Base-by-base conservation (phyloP, 225 moss, liverwort and hornwort genomes). In the Antitrichia curtipendula region DNA sequence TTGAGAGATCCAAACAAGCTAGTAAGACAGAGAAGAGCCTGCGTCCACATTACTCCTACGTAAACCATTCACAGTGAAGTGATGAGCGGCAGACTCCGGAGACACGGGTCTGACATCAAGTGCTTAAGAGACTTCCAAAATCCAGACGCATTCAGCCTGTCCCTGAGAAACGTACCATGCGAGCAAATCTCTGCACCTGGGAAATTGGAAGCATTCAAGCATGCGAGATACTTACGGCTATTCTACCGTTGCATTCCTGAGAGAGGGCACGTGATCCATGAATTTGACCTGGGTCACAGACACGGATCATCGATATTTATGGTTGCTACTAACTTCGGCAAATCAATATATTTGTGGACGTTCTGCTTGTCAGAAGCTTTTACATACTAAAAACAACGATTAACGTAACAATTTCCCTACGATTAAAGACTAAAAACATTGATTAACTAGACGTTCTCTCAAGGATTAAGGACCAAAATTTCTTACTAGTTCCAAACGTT, bases 181-280 rank as follows among this genome's bases (percentile, higher is more conserved):
- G 88, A 78, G 38, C 68, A 88, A 71, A 78, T 83, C 78, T 77
- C 83, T 77, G 78, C 54, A 77, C 59, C 84, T 25, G 40, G 68
- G 52, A 78, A 78, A 78, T 78, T 84, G 58, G 84, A 88, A 88
- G 88, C 60, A 78, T 78, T 88, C 88, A 61, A 78, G 84, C 88
- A 78, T 88, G 88, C 25, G 50, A 84, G 78, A 70, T 16, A 78
- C 60, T 52, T 64, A 38, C 36, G 24, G 27, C 77, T 50, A 76
- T 84, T 88, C 84, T 70, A 70, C 78, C 84, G 78, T 84, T 84
- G 84, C 68, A 59, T 41, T 60, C 50, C 47, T 82, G 12, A 69
- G 66, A 36, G 45, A 58, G 49, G 66, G 40, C 88, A 69, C 10
- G 84, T 40, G 70, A 58, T 50, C 59, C 66, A 83, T 69, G 69